phyloP scores from a whole-genome alignment of 345 rosid species.

The Lepidium sativum region DNA sequence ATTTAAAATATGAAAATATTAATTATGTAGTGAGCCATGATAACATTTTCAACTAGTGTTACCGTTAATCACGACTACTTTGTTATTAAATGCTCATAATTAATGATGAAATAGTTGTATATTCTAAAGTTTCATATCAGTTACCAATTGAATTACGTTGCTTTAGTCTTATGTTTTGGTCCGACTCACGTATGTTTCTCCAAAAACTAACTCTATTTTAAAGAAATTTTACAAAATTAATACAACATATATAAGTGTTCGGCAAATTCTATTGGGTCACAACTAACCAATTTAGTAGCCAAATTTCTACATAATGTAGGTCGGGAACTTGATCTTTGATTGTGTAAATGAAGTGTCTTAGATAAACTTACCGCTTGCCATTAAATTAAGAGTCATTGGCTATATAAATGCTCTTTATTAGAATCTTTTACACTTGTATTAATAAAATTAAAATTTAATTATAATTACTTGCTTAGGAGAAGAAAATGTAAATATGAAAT shows the following conservation, averaged over 20 bases:
- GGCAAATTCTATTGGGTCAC: no score
- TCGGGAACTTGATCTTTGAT: no score
- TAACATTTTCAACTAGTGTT: slow-evolving; percentile 19
- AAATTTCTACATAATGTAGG: no score
- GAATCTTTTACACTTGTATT: no score
- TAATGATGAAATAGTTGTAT: background rate
- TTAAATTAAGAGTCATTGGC: no score
- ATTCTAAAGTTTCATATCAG: background rate
- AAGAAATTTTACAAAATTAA: no score
- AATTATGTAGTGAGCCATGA: slow-evolving; percentile 9
- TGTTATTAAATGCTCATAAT: background rate
- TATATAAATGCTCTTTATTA: no score
- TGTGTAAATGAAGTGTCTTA: no score
- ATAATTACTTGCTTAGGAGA: background rate
- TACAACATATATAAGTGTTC: no score
- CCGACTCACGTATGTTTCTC: background rate
- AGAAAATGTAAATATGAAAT: background rate
- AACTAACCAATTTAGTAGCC: no score
- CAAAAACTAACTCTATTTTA: background rate
- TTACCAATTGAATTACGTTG: background rate
- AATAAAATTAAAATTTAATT: no score
- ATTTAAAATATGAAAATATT: background rate
- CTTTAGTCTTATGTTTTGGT: background rate
- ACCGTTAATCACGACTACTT: slow-evolving; percentile 8
- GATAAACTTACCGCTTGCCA: no score